phyloP scores from a whole-genome alignment of 2,329 filamentous ascomycete species.

The Coniella vitis region DNA sequence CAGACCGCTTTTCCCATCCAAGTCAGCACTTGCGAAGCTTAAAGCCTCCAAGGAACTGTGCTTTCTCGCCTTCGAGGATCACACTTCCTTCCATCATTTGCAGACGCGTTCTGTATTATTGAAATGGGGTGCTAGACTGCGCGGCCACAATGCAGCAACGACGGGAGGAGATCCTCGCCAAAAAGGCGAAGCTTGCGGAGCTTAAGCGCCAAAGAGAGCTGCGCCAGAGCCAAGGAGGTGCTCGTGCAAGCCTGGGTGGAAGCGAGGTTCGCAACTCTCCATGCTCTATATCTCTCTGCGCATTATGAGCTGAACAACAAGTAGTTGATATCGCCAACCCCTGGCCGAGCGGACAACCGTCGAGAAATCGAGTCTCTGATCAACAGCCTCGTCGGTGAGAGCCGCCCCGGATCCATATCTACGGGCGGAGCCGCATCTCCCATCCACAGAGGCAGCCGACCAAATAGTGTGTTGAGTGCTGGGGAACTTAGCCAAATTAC shows the following conservation, averaged over 20 bases:
- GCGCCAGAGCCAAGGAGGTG: slow-evolving; percentile 66
- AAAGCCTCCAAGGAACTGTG: neutral
- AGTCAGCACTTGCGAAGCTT: neutral
- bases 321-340: slow-evolving; percentile 63
- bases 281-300: slow-evolving; percentile 1
- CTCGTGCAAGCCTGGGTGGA: slow-evolving; percentile 59
- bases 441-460: slow-evolving; percentile 64
- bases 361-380: slow-evolving; percentile 82
- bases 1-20: too few relatives aligned
- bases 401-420: slow-evolving; percentile 61
- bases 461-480: slow-evolving; percentile 78
- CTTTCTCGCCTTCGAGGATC: neutral
- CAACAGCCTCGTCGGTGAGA: slow-evolving; percentile 73
- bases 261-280: slow-evolving; percentile 56
- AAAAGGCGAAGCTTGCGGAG: slow-evolving; percentile 94
- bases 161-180: slow-evolving; percentile 92
- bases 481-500: slow-evolving; percentile 73
- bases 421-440: slow-evolving; percentile 60
- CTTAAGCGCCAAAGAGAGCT: slow-evolving; percentile 87
- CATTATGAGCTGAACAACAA: slow-evolving; percentile 11
- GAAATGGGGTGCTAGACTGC: slow-evolving; percentile 40
- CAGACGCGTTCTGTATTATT: slow-evolving; percentile 22
- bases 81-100: neutral
- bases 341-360: slow-evolving; percentile 60
- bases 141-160: slow-evolving; percentile 62